Evolutionary conservation across 192 early-diverging fungal species (phyloP), one percentile per base, ranked within the genome.

Genomic region (Coemansia sp.): DNA sequence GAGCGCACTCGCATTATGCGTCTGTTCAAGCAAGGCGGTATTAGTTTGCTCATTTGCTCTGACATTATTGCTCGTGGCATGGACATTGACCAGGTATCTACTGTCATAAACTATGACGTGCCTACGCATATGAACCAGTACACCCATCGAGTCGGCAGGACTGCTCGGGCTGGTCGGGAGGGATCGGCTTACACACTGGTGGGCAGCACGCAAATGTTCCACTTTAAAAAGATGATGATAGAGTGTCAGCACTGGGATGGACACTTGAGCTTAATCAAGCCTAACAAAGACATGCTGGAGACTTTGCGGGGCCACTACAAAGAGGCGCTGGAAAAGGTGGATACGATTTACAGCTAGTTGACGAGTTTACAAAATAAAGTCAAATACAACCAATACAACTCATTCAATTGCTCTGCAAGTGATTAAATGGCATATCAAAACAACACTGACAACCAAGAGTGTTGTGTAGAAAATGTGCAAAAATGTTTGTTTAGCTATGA

Each of bases 61-160:
- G 94, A 97, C 63, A 64, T 94, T 41, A 84, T 93, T 53, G 86
- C 88, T 27, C 90, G 94, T 53, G 94, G 94, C 35, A 79, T 95
- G 62, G 92, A 97, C 70, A 77, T 97, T 15, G 85, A 88, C 19
- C 68, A 77, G 38, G 88, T 97, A 5, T 76, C 81, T 10, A 69
- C 74, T 4, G 93, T 97, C 6, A 81, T 97, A 40, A 89, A 89
- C 60, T 92, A 94, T 70, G 94, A 97, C 54, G 80, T 86, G 26
- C 90, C 93, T 14, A 61, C 78, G 8, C 83, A 89, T 30, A 86
- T 90, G 81, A 82, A 85, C 53, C 85, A 86, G 64, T 97, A 95
- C 56, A 82, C 93, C n/a, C 94, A 97, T 56, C 84, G 94, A 51
- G 88, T 93, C 0, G 94, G 94, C 5, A 81, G 94, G 52, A 93